These are phyloP conservation scores for Plasmodium adleri DNA, from an alignment of 169 alveolate genomes.

Conservation along the genomic window DNA sequence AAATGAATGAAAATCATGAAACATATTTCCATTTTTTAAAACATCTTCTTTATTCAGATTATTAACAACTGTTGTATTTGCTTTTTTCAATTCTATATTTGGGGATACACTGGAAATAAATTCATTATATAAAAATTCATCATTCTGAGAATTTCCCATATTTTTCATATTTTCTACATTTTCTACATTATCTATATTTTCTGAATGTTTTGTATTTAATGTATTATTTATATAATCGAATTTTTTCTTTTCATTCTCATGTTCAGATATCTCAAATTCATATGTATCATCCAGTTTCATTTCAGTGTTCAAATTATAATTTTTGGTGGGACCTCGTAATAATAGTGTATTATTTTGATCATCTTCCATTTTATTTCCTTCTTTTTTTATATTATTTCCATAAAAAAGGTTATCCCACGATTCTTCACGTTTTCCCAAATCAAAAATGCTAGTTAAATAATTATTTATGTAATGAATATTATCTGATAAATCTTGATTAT, in stretches of 20 bases:
- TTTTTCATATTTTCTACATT: neutral
- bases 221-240: neutral
- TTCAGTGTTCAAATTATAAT: slow-evolving; percentile 30
- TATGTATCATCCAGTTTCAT: slow-evolving; percentile 62
- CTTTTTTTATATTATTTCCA: slow-evolving; percentile 3
- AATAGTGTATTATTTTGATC: slow-evolving; percentile 9
- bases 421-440: slow-evolving; percentile 27
- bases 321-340: slow-evolving; percentile 34
- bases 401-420: neutral
- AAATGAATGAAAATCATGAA: slow-evolving; percentile 38
- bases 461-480: slow-evolving; percentile 41
- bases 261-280: slow-evolving; percentile 48
- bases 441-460: slow-evolving; percentile 55
- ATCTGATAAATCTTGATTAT: slow-evolving; percentile 12
- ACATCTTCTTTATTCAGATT: slow-evolving; percentile 5
- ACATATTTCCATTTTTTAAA: slow-evolving; percentile 14
- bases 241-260: slow-evolving; percentile 5
- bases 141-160: neutral
- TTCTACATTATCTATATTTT: slow-evolving; percentile 1
- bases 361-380: slow-evolving; percentile 5
- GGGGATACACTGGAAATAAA: neutral
- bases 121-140: neutral
- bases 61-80: slow-evolving; percentile 13
- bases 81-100: slow-evolving; percentile 35
- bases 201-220: slow-evolving; percentile 2